A percentile compares a stretch with the other conserved stretches of the same genome.
Conservation (phyloP, 768 basidiomycete genomes). For the Boletus eberwhitei region DNA sequence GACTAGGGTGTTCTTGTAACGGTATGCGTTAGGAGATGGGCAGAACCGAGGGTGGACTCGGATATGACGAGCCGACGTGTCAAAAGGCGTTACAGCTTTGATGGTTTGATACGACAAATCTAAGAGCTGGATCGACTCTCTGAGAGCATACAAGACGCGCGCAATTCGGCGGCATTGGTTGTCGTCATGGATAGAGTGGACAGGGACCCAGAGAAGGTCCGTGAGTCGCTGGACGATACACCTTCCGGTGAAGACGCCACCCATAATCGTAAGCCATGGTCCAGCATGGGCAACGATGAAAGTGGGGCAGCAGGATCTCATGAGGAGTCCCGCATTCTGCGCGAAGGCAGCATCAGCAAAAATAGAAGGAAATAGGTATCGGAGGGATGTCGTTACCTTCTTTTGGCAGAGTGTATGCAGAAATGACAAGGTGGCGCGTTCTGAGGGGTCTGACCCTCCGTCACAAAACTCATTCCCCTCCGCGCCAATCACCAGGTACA, state of each 20-base stretch:
- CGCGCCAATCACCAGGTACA: constrained; percentile 18
- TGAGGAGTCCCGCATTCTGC: constrained; percentile 9
- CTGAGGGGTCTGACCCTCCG: constrained; percentile 28
- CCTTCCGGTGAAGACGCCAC: constrained; percentile 27
- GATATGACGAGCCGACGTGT: background rate
- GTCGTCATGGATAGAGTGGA: constrained; percentile 15
- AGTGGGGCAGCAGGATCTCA: constrained; percentile 27
- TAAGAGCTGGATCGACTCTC: constrained; percentile 10
- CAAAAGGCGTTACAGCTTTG: background rate
- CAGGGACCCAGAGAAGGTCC: constrained; percentile 29
- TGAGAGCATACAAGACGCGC: constrained; percentile 22
- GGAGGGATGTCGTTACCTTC: background rate
- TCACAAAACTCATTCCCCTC: constrained; percentile 13
- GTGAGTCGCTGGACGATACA: constrained; percentile 35
- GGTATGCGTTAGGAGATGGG: constrained; percentile 12
- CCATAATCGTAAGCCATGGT: constrained; percentile 32
- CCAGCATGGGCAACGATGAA: constrained; percentile 21
- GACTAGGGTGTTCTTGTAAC: background rate
- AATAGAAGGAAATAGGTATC: background rate
- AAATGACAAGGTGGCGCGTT: constrained; percentile 29
- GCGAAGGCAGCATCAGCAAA: background rate
- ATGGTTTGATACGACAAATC: constrained; percentile 20
- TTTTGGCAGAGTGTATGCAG: constrained; percentile 8
- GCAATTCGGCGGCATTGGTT: constrained; percentile 12
- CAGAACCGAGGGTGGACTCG: constrained; percentile 14